These are phyloP conservation scores for Septoria petroselini DNA, from an alignment of 2,329 filamentous ascomycete genomes.

Conservation along the genomic window DNA sequence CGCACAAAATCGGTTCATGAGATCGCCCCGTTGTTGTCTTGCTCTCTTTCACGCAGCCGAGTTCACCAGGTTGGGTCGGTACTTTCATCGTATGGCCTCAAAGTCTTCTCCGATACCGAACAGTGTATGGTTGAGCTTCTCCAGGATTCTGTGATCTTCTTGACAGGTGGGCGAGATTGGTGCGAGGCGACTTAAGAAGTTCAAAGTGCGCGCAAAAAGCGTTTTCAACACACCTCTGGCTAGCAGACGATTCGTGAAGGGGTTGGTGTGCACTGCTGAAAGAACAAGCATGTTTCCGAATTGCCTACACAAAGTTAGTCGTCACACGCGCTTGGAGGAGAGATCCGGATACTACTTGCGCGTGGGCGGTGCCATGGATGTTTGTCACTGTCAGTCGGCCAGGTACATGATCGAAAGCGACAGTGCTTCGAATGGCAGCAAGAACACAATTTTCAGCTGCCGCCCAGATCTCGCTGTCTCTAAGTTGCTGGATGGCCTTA, in stretches of 20 bases:
- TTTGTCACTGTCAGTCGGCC: slow-evolving; percentile 77
- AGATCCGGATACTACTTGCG: too few relatives aligned
- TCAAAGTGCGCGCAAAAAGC: slow-evolving; percentile 70
- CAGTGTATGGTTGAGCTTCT: slow-evolving; percentile 46
- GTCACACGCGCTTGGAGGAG: not conserved
- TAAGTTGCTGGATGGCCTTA: slow-evolving; percentile 35
- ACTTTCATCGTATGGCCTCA: too few relatives aligned
- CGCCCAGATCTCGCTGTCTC: slow-evolving; percentile 30
- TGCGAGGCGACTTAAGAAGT: slow-evolving; percentile 67
- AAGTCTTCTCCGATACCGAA: slow-evolving; percentile 27
- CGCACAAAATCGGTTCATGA: too few relatives aligned
- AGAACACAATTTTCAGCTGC: slow-evolving; percentile 56
- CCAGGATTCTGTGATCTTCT: slow-evolving; percentile 71
- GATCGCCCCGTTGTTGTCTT: too few relatives aligned
- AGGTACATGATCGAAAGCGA: slow-evolving; percentile 73
- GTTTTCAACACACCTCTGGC: slow-evolving; percentile 53
- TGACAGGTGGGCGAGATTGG: slow-evolving; percentile 71
- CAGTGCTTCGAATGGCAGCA: slow-evolving; percentile 79
- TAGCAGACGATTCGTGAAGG: slow-evolving; percentile 57
- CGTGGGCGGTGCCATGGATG: slow-evolving; percentile 90
- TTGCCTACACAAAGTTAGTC: slow-evolving; percentile 64
- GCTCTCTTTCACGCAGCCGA: too few relatives aligned
- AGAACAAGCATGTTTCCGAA: slow-evolving; percentile 93
- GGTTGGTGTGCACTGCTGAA: slow-evolving; percentile 67
- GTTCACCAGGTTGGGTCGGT: too few relatives aligned